A percentile compares a stretch with the other conserved stretches of the same genome.
Conservation (phyloP, 176 grass and related monocot species). For the Bromus sterilis region DNA sequence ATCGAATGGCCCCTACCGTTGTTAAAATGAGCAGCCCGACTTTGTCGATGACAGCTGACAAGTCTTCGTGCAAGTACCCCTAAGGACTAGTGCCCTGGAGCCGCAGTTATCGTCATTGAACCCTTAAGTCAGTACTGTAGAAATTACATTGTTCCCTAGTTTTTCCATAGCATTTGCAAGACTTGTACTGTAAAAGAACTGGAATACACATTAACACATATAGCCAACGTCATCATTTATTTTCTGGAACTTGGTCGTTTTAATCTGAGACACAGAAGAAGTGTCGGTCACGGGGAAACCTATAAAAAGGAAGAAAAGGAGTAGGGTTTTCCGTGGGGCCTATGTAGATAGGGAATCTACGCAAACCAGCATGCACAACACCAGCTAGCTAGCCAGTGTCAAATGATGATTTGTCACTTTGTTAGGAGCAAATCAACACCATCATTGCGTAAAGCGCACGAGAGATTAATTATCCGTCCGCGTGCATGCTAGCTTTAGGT, state of each 20-base stretch:
- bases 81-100: no score
- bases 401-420: conserved; percentile 29
- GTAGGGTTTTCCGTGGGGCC: conserved; percentile 26
- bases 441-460: conserved; percentile 26
- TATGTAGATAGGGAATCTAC: conserved; percentile 3
- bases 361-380: background rate
- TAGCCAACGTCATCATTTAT: background rate
- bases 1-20: no score
- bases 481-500: conserved; percentile 17
- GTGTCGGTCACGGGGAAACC: conserved; percentile 35
- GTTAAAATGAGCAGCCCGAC: no score
- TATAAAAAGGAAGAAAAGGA: conserved; percentile 1
- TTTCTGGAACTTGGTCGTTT: background rate
- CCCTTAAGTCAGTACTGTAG: no score
- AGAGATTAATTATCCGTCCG: background rate
- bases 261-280: background rate
- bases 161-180: background rate
- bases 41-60: no score
- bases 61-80: no score
- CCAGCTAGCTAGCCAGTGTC: background rate
- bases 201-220: background rate
- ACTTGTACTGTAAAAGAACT: background rate
- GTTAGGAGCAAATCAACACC: conserved; percentile 28
- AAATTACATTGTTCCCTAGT: no score
- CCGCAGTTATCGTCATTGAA: no score